Evolutionary conservation across 371 early-diverging fungal genomes (phyloP).

Genomic region (Nematocida major): DNA sequence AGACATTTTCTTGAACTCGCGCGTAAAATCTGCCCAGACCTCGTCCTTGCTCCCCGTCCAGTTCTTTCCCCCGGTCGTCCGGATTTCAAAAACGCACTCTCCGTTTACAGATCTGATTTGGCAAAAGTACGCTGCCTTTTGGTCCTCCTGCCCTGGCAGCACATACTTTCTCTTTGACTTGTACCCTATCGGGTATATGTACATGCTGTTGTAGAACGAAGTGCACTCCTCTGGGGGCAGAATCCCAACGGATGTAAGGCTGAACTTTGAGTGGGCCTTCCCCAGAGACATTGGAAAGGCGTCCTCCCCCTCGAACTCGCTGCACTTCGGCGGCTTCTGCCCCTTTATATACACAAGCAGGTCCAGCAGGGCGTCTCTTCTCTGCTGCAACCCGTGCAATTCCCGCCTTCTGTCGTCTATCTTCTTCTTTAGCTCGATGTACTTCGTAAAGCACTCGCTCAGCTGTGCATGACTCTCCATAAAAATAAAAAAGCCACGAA

Average conservation of each 20-base stretch:
- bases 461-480: constrained; percentile 9
- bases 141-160: constrained; percentile 5
- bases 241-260: constrained; percentile 44
- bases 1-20: constrained; percentile 10
- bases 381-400: constrained; percentile 14
- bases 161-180: constrained; percentile 51
- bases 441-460: constrained; percentile 29
- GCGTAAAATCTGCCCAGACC: constrained; percentile 3
- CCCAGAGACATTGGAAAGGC: constrained; percentile 33
- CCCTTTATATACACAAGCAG: constrained; percentile 39
- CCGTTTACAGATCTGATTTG: constrained; percentile 35
- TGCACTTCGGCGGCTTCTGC: neutral
- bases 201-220: constrained; percentile 43
- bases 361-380: constrained; percentile 49
- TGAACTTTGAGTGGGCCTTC: constrained; percentile 37
- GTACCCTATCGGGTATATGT: constrained; percentile 54
- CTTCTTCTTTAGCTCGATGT: constrained; percentile 39
- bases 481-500: constrained; percentile 33
- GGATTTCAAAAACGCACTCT: constrained; percentile 46
- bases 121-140: constrained; percentile 36
- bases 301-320: constrained; percentile 1
- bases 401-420: constrained; percentile 40
- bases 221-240: constrained; percentile 48
- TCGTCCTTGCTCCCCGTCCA: constrained; percentile 25
- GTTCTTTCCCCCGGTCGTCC: constrained; percentile 19